Percentiles rank a stretch among this genome's conserved stretches.
phyloP scores from a whole-genome alignment of 2,329 filamentous ascomycete genomes.

The Phialocephala sp. region DNA sequence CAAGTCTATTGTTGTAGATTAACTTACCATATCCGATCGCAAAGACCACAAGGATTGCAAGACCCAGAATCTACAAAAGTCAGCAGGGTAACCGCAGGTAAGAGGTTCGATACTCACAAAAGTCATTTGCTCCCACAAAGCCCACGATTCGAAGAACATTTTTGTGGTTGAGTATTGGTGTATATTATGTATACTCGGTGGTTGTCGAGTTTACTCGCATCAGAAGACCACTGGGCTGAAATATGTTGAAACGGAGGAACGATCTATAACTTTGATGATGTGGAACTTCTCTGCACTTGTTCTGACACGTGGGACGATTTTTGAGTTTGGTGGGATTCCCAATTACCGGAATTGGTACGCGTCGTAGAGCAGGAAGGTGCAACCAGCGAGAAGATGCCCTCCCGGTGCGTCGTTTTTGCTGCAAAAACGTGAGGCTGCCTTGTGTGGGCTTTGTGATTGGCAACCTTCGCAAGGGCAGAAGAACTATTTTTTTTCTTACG shows the following conservation, averaged over 20 bases:
- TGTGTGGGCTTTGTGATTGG: not conserved
- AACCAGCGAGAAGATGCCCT: not conserved
- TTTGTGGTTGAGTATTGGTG: constrained; percentile 9
- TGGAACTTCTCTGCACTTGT: not conserved
- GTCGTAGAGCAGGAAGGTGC: not conserved
- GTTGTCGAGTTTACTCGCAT: not conserved
- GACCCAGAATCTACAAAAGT: constrained; percentile 67
- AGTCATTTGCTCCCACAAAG: constrained; percentile 87
- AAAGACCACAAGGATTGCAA: constrained; percentile 74
- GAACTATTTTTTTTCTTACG: too few relatives aligned
- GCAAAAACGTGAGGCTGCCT: not conserved
- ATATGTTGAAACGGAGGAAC: not conserved
- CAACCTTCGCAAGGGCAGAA: too few relatives aligned
- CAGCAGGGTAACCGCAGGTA: constrained; percentile 8
- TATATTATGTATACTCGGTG: constrained; percentile 6
- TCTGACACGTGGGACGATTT: constrained; percentile 2
- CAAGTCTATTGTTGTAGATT: constrained; percentile 60
- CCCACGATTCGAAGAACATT: constrained; percentile 72
- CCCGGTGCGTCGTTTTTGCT: not conserved
- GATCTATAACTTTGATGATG: not conserved
- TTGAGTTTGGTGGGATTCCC: not conserved
- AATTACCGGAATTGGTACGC: not conserved
- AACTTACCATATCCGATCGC: constrained; percentile 71
- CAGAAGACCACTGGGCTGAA: not conserved
- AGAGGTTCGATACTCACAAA: constrained; percentile 66